phyloP scores from a whole-genome alignment of 2,329 filamentous ascomycete species.

The Leptographium flavum region DNA sequence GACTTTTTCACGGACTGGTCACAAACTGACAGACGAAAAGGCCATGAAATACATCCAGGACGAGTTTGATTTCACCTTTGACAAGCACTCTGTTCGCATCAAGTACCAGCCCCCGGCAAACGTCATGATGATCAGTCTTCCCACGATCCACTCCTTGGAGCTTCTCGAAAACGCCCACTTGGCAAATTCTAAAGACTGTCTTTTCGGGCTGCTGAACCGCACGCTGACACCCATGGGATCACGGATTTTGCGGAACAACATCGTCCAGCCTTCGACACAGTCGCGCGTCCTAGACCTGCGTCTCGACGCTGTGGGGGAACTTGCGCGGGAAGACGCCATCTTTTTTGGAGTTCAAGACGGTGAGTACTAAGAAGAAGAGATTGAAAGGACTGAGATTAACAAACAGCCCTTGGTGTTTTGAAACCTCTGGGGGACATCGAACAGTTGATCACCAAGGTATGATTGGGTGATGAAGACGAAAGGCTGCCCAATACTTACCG shows the following conservation, averaged over 20 bases:
- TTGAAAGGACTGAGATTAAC: background rate
- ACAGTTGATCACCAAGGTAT: slow-evolving; percentile 59
- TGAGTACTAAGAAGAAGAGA: slow-evolving; percentile 16
- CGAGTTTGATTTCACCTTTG: slow-evolving; percentile 53
- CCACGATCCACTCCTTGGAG: slow-evolving; percentile 76
- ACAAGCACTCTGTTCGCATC: slow-evolving; percentile 68
- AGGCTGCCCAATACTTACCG: background rate
- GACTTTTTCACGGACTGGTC: background rate
- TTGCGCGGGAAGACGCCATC: slow-evolving; percentile 71
- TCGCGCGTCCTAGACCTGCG: slow-evolving; percentile 52
- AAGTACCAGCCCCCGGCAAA: slow-evolving; percentile 79
- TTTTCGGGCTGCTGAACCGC: slow-evolving; percentile 76
- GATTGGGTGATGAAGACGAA: background rate
- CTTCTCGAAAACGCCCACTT: slow-evolving; percentile 77
- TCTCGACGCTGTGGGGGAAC: slow-evolving; percentile 71
- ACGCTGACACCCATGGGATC: slow-evolving; percentile 81
- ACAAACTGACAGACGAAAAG: slow-evolving; percentile 26
- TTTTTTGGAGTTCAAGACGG: slow-evolving; percentile 62
- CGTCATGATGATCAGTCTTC: slow-evolving; percentile 89
- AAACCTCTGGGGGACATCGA: slow-evolving; percentile 69
- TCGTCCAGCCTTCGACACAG: slow-evolving; percentile 74
- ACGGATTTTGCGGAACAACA: slow-evolving; percentile 67
- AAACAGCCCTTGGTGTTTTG: slow-evolving; percentile 9
- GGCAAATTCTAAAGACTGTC: slow-evolving; percentile 62
- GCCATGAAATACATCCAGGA: slow-evolving; percentile 69